Conservation (phyloP, 768 basidiomycete genomes). For the Suillus bovinus region DNA sequence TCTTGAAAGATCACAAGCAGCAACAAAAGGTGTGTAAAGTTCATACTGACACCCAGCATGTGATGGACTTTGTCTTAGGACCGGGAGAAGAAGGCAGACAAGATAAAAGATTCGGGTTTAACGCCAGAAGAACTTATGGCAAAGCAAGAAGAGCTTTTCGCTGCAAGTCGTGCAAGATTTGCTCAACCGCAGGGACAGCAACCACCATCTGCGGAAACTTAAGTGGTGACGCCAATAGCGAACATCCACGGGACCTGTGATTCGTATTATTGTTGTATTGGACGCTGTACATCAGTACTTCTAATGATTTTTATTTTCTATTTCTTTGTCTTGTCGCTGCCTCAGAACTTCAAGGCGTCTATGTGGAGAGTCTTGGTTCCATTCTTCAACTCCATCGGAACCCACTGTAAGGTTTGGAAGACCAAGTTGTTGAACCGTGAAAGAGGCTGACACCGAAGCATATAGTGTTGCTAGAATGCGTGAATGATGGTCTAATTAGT, state of each 20-base stretch:
- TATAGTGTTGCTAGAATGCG: conserved; percentile 59
- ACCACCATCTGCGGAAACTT: conserved; percentile 11
- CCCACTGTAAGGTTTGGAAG: conserved; percentile 52
- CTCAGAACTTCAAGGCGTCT: conserved; percentile 56
- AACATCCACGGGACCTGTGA: conserved; percentile 10
- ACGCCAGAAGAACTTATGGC: conserved; percentile 87
- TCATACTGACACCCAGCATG: neutral
- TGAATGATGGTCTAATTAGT: conserved; percentile 16
- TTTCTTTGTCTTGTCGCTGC: conserved; percentile 38
- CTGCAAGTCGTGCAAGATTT: conserved; percentile 83
- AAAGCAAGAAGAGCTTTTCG: conserved; percentile 90
- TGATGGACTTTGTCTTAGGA: conserved; percentile 48
- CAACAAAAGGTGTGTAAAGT: conserved; percentile 74
- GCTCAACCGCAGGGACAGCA: conserved; percentile 55
- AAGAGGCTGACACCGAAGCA: conserved; percentile 81
- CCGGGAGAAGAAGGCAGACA: conserved; percentile 89
- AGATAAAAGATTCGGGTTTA: conserved; percentile 84
- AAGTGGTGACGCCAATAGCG: neutral
- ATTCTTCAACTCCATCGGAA: conserved; percentile 38
- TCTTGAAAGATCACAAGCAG: conserved; percentile 95
- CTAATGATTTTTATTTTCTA: conserved; percentile 34
- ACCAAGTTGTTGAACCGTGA: conserved; percentile 79
- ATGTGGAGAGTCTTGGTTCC: conserved; percentile 73
- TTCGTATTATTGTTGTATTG: conserved; percentile 20
- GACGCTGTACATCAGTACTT: conserved; percentile 25